These are phyloP conservation scores for Malassezia furfur DNA, from an alignment of 1,284 basidiomycete species.

Conservation along the genomic window DNA sequence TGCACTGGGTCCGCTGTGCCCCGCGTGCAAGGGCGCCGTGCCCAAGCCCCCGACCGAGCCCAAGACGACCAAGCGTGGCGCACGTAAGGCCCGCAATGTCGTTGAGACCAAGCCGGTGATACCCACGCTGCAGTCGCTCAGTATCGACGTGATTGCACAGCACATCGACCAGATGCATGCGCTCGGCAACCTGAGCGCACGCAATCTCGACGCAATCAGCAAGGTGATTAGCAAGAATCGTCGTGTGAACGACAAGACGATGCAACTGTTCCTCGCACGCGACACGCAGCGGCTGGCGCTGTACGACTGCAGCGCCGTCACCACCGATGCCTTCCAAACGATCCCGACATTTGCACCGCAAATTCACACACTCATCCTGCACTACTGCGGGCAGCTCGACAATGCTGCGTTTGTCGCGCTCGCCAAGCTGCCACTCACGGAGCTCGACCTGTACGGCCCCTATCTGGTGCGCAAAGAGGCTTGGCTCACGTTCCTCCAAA, in stretches of 20 bases:
- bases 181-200: conserved; percentile 69
- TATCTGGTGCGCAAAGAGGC: conserved; percentile 69
- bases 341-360: conserved; percentile 36
- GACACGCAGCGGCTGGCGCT: conserved; percentile 63
- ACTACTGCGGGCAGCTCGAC: conserved; percentile 77
- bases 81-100: background rate
- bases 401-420: conserved; percentile 58
- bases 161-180: conserved; percentile 84
- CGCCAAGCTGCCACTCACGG: conserved; percentile 59
- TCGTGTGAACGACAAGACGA: conserved; percentile 65
- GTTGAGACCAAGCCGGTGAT: conserved; percentile 54
- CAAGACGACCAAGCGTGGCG: conserved; percentile 8
- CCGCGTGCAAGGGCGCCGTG: conserved; percentile 5
- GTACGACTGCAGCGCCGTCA: conserved; percentile 68
- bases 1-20: conserved; percentile 7
- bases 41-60: background rate
- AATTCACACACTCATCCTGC: conserved; percentile 55
- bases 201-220: conserved; percentile 39
- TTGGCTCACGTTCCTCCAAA: conserved; percentile 68
- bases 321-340: conserved; percentile 29
- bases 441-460: conserved; percentile 74
- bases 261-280: conserved; percentile 70
- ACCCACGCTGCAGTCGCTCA: conserved; percentile 63
- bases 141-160: conserved; percentile 69
- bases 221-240: conserved; percentile 66